Percentiles rank a stretch among this genome's conserved stretches.
phyloP scores from a whole-genome alignment of 805 yeast genomes.

The Monosporozyma yasuniensis region DNA sequence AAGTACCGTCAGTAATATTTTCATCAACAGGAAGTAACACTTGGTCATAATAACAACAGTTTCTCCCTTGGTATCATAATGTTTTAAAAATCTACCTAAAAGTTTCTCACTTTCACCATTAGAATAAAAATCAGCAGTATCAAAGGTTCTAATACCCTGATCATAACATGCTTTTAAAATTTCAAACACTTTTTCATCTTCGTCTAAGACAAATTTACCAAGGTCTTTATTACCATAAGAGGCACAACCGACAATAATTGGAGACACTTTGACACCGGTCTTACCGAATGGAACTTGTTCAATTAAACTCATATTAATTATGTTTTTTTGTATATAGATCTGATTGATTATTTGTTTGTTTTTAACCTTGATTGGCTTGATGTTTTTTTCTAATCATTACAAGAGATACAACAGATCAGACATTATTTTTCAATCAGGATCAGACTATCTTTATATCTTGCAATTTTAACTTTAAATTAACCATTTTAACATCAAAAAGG shows the following conservation, averaged over 20 bases:
- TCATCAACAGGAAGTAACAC: constrained; percentile 3
- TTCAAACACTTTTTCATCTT: constrained; percentile 36
- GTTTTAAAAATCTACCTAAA: constrained; percentile 1
- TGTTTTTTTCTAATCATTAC: no score
- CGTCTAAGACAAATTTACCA: constrained; percentile 39
- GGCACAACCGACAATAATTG: constrained; percentile 46
- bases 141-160: constrained; percentile 38
- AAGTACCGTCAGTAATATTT: neutral
- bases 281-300: constrained; percentile 30
- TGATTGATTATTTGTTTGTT: no score
- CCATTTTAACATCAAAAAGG: no score
- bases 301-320: constrained; percentile 3
- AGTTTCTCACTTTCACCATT: constrained; percentile 19
- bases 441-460: no score
- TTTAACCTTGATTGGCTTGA: no score
- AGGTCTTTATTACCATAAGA: constrained; percentile 37
- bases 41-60: constrained; percentile 6
- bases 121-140: constrained; percentile 40
- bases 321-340: no score
- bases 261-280: constrained; percentile 42
- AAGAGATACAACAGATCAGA: no score
- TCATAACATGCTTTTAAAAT: constrained; percentile 40
- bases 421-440: no score
- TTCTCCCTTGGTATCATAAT: constrained; percentile 3
- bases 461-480: no score